These are phyloP conservation scores for Aquanectria penicillioides DNA, from an alignment of 2,329 filamentous ascomycete genomes.

Conservation along the genomic window DNA sequence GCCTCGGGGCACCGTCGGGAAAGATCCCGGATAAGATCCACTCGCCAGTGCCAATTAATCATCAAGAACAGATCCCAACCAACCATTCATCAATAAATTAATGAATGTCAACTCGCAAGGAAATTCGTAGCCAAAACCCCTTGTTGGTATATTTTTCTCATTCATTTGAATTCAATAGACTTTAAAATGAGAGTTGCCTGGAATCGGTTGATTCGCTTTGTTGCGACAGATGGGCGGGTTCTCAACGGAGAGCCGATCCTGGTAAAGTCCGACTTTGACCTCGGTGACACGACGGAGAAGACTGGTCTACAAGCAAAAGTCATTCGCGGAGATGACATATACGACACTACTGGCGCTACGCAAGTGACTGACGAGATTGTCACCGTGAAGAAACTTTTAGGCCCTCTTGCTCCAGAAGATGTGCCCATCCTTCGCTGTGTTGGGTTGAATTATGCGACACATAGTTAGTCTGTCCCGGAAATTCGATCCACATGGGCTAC, in stretches of 20 bases:
- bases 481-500: background rate
- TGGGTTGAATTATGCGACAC: slow-evolving; percentile 68
- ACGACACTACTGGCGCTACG: slow-evolving; percentile 56
- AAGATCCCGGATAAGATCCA: background rate
- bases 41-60: too few relatives aligned
- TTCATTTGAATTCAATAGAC: background rate
- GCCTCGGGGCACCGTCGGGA: slow-evolving; percentile 4
- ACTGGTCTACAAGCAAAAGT: slow-evolving; percentile 63
- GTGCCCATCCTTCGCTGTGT: slow-evolving; percentile 68
- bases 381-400: slow-evolving; percentile 62
- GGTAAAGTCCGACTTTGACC: slow-evolving; percentile 55
- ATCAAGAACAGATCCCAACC: too few relatives aligned
- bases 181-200: slow-evolving; percentile 50
- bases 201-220: slow-evolving; percentile 65
- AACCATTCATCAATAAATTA: background rate
- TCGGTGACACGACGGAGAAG: slow-evolving; percentile 53
- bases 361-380: slow-evolving; percentile 63
- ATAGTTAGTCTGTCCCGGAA: slow-evolving; percentile 49
- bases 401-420: slow-evolving; percentile 59
- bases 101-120: too few relatives aligned
- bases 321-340: slow-evolving; percentile 60
- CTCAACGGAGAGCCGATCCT: slow-evolving; percentile 64
- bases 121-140: too few relatives aligned
- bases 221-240: slow-evolving; percentile 59
- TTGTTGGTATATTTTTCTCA: background rate